Percentiles rank a stretch among this genome's conserved stretches.
Evolutionary conservation across 2,329 filamentous ascomycete genomes (phyloP).

Genomic region (Macroventuria anomochaeta): DNA sequence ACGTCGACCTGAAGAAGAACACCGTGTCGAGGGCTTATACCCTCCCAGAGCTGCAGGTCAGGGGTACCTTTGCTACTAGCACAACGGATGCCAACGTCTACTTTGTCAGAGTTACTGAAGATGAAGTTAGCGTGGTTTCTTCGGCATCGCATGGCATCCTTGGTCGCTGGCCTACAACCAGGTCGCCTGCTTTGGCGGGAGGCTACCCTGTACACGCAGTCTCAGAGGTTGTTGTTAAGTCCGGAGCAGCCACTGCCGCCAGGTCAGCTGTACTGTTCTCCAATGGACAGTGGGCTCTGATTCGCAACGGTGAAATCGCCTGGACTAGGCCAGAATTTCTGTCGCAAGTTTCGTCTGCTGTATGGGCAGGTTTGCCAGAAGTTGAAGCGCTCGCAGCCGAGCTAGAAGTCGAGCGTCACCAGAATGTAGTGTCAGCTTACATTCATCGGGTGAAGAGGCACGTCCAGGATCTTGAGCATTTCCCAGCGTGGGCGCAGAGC

Average conservation of each 20-base stretch:
- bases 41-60: constrained; percentile 72
- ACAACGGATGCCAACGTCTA: constrained; percentile 82
- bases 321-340: constrained; percentile 87
- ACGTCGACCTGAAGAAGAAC: constrained; percentile 74
- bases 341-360: constrained; percentile 77
- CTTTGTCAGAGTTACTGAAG: constrained; percentile 80
- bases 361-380: constrained; percentile 78
- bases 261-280: constrained; percentile 73
- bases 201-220: constrained; percentile 68
- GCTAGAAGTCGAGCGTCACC: constrained; percentile 84
- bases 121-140: constrained; percentile 75
- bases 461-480: constrained; percentile 73
- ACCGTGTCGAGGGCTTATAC: constrained; percentile 79
- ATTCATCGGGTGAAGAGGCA: constrained; percentile 86
- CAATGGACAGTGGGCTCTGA: constrained; percentile 77
- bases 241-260: constrained; percentile 73
- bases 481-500: constrained; percentile 74
- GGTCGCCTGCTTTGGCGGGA: constrained; percentile 38
- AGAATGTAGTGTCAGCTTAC: constrained; percentile 81
- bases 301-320: constrained; percentile 79
- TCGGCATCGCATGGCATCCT: constrained; percentile 79
- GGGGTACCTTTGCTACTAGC: constrained; percentile 79
- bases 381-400: constrained; percentile 78
- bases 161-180: constrained; percentile 72
- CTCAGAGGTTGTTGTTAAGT: constrained; percentile 81